Conservation (phyloP, 345 rosid species). For the Kernera saxatilis region DNA sequence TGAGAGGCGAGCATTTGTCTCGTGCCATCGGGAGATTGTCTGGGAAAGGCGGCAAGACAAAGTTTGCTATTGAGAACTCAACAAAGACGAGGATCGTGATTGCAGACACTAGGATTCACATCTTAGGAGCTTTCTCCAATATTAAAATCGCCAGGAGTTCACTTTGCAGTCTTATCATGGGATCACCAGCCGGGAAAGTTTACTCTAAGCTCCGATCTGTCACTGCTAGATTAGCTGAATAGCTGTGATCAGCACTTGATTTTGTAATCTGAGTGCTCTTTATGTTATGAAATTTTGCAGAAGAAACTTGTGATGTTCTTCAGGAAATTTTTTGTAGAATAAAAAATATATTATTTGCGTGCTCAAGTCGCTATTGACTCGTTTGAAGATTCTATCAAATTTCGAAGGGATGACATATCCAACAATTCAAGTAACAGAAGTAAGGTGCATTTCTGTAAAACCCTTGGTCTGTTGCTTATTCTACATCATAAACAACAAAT, state of each 20-base stretch:
- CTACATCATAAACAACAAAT: neutral
- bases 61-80: slow-evolving; percentile 79
- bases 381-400: no score
- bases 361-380: no score
- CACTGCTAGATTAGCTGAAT: slow-evolving; percentile 36
- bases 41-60: slow-evolving; percentile 87
- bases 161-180: slow-evolving; percentile 85
- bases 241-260: no score
- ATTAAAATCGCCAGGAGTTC: slow-evolving; percentile 82
- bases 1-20: slow-evolving; percentile 76
- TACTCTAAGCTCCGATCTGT: slow-evolving; percentile 45
- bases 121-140: slow-evolving; percentile 70
- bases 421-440: neutral
- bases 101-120: slow-evolving; percentile 80
- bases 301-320: no score
- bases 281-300: no score
- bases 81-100: slow-evolving; percentile 85
- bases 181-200: slow-evolving; percentile 79
- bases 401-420: neutral
- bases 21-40: slow-evolving; percentile 85
- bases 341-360: no score
- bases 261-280: no score
- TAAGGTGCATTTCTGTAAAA: neutral
- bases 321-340: no score
- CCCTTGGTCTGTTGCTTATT: neutral